Percentiles rank a stretch among this genome's conserved stretches.
Evolutionary conservation across 2,329 filamentous ascomycete species (phyloP).

Genomic region (Cladosporium sp.): DNA sequence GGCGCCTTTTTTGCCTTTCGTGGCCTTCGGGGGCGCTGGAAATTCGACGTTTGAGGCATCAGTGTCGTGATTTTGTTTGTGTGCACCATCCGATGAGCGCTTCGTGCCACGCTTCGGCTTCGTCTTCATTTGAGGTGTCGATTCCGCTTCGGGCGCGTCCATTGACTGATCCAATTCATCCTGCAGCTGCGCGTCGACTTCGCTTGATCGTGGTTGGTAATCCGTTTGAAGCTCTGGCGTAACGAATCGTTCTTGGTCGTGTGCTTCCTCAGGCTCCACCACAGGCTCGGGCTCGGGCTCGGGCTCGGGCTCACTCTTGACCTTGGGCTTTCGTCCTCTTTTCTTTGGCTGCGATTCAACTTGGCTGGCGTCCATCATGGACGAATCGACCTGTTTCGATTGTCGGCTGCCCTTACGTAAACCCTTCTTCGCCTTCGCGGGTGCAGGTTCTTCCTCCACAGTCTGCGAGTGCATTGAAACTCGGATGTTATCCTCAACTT

Average conservation of each 20-base stretch:
- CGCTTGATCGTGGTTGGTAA: conserved; percentile 15
- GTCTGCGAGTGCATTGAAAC: conserved; percentile 3
- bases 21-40: conserved; percentile 13
- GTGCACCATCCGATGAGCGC: conserved; percentile 33
- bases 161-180: conserved; percentile 29
- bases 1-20: conserved; percentile 24
- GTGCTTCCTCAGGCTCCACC: conserved; percentile 14
- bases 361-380: conserved; percentile 22
- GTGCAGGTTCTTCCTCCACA: conserved; percentile 5
- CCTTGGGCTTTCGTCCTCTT: conserved; percentile 26
- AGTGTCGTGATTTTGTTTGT: conserved; percentile 22
- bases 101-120: conserved; percentile 30
- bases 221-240: conserved; percentile 9
- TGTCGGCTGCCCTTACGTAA: conserved; percentile 15
- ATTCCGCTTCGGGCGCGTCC: conserved; percentile 20
- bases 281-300: conserved; percentile 18
- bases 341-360: conserved; percentile 23
- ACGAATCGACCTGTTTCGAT: conserved; percentile 26
- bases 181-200: conserved; percentile 26
- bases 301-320: conserved; percentile 18
- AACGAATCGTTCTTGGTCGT: conserved; percentile 15
- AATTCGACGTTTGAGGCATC: conserved; percentile 22
- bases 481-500: conserved; percentile 13
- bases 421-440: conserved; percentile 22
- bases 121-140: conserved; percentile 17